Base-by-base conservation (phyloP, 495 filamentous ascomycete genomes). In the Daldinia bambusicola region DNA sequence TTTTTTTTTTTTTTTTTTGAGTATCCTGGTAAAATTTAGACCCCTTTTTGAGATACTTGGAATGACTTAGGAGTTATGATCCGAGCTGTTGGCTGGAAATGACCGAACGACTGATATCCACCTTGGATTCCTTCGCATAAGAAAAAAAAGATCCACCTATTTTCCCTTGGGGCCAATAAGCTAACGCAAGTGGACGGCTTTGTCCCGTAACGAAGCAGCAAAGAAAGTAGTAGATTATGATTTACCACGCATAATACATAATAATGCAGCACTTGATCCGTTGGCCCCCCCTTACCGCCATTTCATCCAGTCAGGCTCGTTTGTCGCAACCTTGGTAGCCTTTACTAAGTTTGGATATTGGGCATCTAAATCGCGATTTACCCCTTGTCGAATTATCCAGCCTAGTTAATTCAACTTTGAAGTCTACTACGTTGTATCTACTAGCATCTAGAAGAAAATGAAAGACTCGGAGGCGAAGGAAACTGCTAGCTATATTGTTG, bases 141-240 rank as follows among this genome's bases (percentile, higher is more conserved):
- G 10, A 43, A 22, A 57, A 3, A 55, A 58, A 3, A 55, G 53
- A 63, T 37, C 63, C 63, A 63, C 68, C 63, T 13, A 60, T 43
- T 57, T 53, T 22, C 43, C 41, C 58, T 30, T n/a, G 41, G 37
- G 40, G 38, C 60, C 45, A 64, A 38, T 41, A 53, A 64, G 53
- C 64, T 72, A 72, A 72, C 67, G 69, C 69, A 72, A 31, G 60
- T 55, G 58, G 45, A 34, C 59, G 34, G 45, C 32, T 51, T 63
- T 36, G 58, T 64, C 32, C 55, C 64, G 63, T 37, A 50, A 14
- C 18, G 60, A 67, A 61, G 64, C 26, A 67, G 37, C 60, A 64
- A 64, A 40, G 6, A 53, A 26, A 3, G 26, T 26, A 26, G 26
- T 67, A 61, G 37, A 72, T 72, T 72, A 45, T 55, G 69, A 72